Base-by-base conservation (phyloP, 164 flowering plant species). In the Liriodendron chinense region DNA sequence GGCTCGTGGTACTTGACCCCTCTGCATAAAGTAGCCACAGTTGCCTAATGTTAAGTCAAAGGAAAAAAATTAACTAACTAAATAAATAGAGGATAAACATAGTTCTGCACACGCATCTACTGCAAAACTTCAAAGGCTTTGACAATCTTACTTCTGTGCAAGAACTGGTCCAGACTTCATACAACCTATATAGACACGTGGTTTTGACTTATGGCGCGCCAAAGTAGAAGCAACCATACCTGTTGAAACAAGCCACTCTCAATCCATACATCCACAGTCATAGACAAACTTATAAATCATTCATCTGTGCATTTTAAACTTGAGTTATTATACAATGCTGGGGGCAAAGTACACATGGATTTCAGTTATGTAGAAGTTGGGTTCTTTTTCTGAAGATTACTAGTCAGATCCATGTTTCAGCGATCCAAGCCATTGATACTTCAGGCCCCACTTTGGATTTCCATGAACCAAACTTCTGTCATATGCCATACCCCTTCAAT, bases 131-230 rank as follows among this genome's bases (percentile, higher is more conserved):
- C 1, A 13, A 9, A 70, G 65, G 65, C 21, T 62, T 57, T 24
- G 4, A 47, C 23, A 14, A 16, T 67, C 91, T 87, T 85, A 96
- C 99, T 87, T 91, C 71, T 91, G 91, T 20, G 93, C 82, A 16
- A 96, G 88, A 47, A 96, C 97, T 9, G 96, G 96, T 72, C 99
- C 98, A 75, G 99, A 96, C 74, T 96, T 96, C 99, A 96, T 96
- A 81, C 99, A 96, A 67, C 99, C 99, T n/a, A 94, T 87, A 76
- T 96, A 96, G 14, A 92, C 86, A 43, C 92, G 92, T 0, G 96
- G 88, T 80, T 94, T 96, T 72, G 97, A 90, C 77, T 88, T 86
- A 82, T 96, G 97, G 18, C 91, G 93, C 28, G 95, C 88, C 88
- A 96, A 81, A 73, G 90, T 86, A 68, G 94, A 87, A 66, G 89